Percentiles rank a stretch among this genome's conserved stretches.
Conservation (phyloP, 495 filamentous ascomycete genomes). For the Talaromyces adpressus region DNA sequence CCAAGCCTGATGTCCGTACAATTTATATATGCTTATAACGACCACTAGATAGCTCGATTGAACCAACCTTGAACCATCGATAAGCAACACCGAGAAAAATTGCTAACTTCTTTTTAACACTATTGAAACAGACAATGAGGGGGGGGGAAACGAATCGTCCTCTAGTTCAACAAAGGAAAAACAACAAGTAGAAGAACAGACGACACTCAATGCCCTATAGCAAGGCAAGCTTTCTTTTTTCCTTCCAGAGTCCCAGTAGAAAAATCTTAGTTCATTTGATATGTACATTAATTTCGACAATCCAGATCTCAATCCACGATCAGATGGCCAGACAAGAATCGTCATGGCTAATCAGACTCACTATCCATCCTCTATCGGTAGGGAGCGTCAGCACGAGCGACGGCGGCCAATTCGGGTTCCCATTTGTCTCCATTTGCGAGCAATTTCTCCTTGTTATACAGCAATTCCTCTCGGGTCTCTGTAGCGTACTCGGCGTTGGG, state of each 20-base stretch:
- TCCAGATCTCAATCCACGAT: background rate
- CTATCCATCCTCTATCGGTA: constrained; percentile 56
- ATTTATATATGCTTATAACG: background rate
- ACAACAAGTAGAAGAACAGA: background rate
- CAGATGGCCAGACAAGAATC: background rate
- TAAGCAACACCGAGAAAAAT: background rate
- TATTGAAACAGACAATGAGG: background rate
- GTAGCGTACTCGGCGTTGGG: constrained; percentile 98
- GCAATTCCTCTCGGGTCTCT: constrained; percentile 90
- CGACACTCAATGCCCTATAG: background rate
- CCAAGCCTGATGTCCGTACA: background rate
- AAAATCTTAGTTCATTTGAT: constrained; percentile 3
- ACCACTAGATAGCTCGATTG: background rate
- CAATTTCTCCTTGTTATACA: constrained; percentile 98
- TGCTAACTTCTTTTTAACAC: background rate
- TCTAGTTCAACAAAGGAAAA: background rate
- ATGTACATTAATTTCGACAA: constrained; percentile 6
- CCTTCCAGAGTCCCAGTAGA: background rate
- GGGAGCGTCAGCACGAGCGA: constrained; percentile 79
- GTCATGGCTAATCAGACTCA: background rate
- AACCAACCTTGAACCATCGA: background rate
- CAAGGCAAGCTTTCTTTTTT: background rate
- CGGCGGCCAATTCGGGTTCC: constrained; percentile 94
- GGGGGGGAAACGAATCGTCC: background rate
- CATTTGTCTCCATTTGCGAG: constrained; percentile 91